Percentiles rank a stretch among this genome's conserved stretches.
Evolutionary conservation across 495 filamentous ascomycete species (phyloP).

Genomic region (Penicilliopsis zonata): DNA sequence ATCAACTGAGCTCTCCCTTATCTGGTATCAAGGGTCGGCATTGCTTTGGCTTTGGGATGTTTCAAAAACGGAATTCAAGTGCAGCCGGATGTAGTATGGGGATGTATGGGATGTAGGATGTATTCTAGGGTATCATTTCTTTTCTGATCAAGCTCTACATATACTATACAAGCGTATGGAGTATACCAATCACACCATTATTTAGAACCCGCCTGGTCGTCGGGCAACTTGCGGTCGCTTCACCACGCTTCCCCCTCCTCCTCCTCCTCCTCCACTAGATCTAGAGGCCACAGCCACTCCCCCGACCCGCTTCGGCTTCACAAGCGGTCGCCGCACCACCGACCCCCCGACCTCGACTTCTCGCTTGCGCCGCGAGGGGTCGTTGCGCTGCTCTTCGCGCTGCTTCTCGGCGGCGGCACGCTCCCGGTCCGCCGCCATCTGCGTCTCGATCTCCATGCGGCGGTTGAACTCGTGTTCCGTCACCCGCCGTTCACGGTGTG

Average conservation of each 20-base stretch:
- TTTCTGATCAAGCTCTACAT: too few relatives aligned
- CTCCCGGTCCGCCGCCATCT: conserved; percentile 83
- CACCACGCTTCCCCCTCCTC: conserved; percentile 34
- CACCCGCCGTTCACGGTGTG: conserved; percentile 73
- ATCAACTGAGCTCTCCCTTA: too few relatives aligned
- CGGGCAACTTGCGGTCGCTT: conserved; percentile 48
- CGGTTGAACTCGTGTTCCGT: conserved; percentile 91
- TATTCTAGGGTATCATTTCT: too few relatives aligned
- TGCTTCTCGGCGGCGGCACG: conserved; percentile 46
- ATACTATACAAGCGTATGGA: neutral
- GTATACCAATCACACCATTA: conserved; percentile 26
- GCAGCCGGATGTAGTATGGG: too few relatives aligned
- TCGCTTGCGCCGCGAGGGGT: conserved; percentile 20
- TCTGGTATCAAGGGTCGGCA: too few relatives aligned
- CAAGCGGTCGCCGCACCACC: conserved; percentile 25
- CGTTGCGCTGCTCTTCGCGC: conserved; percentile 27
- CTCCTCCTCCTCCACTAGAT: conserved; percentile 36
- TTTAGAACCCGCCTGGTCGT: conserved; percentile 41
- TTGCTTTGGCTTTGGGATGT: too few relatives aligned
- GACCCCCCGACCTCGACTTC: conserved; percentile 29
- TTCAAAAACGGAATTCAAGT: too few relatives aligned
- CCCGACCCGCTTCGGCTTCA: conserved; percentile 27
- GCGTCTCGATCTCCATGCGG: conserved; percentile 89
- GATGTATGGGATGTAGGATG: too few relatives aligned
- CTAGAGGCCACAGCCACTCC: conserved; percentile 31